Base-by-base conservation (phyloP, 2,329 filamentous ascomycete species). In the Chrysosphaeria jannelii region DNA sequence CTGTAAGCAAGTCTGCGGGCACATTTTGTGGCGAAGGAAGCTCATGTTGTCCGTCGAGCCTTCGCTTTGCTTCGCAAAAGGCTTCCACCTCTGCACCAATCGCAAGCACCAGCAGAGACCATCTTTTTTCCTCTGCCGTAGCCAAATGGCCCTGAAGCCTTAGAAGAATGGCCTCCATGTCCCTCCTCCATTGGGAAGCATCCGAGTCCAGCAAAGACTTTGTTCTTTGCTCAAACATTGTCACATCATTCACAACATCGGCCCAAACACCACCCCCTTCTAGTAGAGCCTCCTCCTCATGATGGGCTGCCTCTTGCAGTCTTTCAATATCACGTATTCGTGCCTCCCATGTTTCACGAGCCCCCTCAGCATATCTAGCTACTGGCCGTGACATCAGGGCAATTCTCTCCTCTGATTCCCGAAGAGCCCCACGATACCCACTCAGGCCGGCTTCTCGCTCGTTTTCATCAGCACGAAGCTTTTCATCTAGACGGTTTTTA, bases 51-150 rank as follows among this genome's bases (percentile, higher is more conserved):
- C 14, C 20, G 7, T 18, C 7, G 7, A n/a, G 21, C 6, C 4
- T 8, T 13, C 13, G 11, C 18, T 15, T 14, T 19, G 40, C 44
- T 19, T 44, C 39, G 10, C 29, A 33, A 12, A 45, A 42, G 0
- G 39, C 39, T 20, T 38, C 37, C 4, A 44, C 32, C 26, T 43
- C 72, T 0, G 72, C 71, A 1, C 70, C 68, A 16, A 81, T 62
- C 8, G 69, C 70, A 24, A 61, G 71, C 4, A 78, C 63, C 10
- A 81, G 48, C 10, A 79, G 44, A 27, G 68, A 78, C 71, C 72
- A 81, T 10, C 54, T 51, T 27, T 57, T 57, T 2, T 49, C 44
- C 29, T 70, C 58, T 0, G 65, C 65, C 3, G 52, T 36, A 2
- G 48, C 43, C 13, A 64, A 35, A 11, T 53, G 50, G 10, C 48